Percentiles rank a stretch among this genome's conserved stretches.
phyloP scores from a whole-genome alignment of 495 filamentous ascomycete genomes.

The Neurospora sp. region DNA sequence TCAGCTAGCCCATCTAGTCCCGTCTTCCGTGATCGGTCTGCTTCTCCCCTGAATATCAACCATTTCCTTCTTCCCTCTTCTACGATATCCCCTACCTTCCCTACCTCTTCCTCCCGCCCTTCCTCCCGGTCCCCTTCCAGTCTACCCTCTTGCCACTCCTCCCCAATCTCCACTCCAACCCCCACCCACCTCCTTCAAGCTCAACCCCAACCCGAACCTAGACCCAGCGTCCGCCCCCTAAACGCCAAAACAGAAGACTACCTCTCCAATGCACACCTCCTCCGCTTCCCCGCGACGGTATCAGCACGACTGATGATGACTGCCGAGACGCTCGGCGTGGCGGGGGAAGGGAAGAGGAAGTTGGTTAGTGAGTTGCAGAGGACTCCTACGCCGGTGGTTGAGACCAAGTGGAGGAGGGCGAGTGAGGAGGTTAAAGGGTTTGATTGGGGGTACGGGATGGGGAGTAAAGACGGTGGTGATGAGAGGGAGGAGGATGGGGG shows the following conservation, averaged over 20 bases:
- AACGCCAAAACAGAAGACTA: background rate
- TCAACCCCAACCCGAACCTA: background rate
- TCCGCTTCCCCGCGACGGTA: background rate
- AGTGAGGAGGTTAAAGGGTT: background rate
- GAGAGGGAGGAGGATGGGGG: background rate
- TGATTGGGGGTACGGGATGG: background rate
- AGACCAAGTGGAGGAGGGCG: background rate
- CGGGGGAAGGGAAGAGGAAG: background rate
- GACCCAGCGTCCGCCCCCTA: background rate
- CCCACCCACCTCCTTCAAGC: background rate
- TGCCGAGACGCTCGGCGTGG: background rate
- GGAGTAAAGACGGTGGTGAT: background rate
- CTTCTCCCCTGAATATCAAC: background rate
- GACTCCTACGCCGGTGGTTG: background rate
- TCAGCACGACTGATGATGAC: background rate
- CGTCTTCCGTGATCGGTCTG: background rate
- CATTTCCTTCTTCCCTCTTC: background rate
- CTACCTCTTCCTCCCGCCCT: background rate
- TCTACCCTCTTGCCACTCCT: background rate
- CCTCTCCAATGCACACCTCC: background rate
- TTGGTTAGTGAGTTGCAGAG: background rate
- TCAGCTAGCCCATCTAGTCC: background rate
- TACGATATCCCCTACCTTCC: background rate
- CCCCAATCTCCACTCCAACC: background rate
- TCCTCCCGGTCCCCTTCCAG: background rate